Base-by-base conservation (phyloP, 2,329 filamentous ascomycete genomes). In the Aplosporella prunicola region DNA sequence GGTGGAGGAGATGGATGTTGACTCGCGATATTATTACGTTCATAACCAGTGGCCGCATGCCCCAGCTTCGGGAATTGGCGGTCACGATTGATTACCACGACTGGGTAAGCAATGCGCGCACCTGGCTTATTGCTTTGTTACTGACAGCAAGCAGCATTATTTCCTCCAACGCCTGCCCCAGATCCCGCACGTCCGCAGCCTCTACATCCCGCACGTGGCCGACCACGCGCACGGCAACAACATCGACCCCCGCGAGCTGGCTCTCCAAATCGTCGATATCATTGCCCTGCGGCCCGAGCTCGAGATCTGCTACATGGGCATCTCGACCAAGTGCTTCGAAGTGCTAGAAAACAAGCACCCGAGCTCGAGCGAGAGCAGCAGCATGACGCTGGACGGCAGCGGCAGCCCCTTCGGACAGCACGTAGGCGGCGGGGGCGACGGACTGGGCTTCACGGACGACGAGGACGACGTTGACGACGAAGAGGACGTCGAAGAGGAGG, bases 251-350 rank as follows among this genome's bases (percentile, higher is more conserved):
- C 72, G 73, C 43, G 84, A 91, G 52, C 67, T 87, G 20, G 83
- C 82, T 0, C 64, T 84, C 44, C 81, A 88, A 52, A 73, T 89
- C 31, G 71, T 87, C 20, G 82, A 89, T 53, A 82, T 88, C 30
- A 77, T 89, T 37, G 78, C 80, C 9, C 66, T 91, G 11, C 72
- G 82, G 4, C 80, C 82, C 0, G 82, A 88, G 47, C 73, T 88
- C 17, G 77, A 80, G 50, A 67, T 91, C 10, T 84, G 78, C 56
- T 89, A 88, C 51, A 71, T 89, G 48, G 85, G 80, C 13, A 74
- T 91, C 37, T 70, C 71, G n/a, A 67, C 66, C 26, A 88, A 87
- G 57, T 91, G 85, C 58, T 91, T 83, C 51, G 84, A 91, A 55
- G 81, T 91, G 20, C 60, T 87, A 6, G 84, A 91, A 55, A 70